phyloP scores from a whole-genome alignment of 768 basidiomycete genomes.

The Kwoniella sp. region DNA sequence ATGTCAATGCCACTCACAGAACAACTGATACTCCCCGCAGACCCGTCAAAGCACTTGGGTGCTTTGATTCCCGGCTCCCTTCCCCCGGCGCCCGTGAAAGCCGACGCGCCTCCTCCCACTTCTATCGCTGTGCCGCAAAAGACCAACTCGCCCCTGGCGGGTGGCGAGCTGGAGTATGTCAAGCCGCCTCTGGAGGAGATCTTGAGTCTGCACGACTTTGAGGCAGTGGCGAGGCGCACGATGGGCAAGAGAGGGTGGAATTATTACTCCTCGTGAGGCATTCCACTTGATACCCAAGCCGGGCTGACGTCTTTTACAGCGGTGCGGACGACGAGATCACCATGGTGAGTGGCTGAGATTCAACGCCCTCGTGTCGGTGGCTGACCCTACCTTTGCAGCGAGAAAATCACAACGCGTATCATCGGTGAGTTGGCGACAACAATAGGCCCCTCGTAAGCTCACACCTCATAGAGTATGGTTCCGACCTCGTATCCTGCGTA shows the following conservation, averaged over 20 bases:
- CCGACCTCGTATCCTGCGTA: constrained; percentile 73
- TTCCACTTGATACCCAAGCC: background rate
- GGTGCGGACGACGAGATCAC: constrained; percentile 76
- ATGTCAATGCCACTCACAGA: background rate
- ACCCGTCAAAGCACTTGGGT: constrained; percentile 40
- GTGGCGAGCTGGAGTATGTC: constrained; percentile 28
- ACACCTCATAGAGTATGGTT: constrained; percentile 68
- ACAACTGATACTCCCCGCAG: constrained; percentile 58
- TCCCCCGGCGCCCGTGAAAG: constrained; percentile 17
- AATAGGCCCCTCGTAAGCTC: no score
- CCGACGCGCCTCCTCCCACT: constrained; percentile 22
- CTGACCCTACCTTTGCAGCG: constrained; percentile 49
- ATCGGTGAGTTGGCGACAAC: constrained; percentile 59
- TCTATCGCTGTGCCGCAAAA: constrained; percentile 21
- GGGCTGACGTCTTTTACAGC: constrained; percentile 11
- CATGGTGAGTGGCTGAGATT: constrained; percentile 55
- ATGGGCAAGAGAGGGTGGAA: constrained; percentile 71
- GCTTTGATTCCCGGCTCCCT: constrained; percentile 30
- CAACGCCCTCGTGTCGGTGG: constrained; percentile 18
- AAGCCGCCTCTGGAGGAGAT: constrained; percentile 54
- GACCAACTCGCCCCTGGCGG: constrained; percentile 47
- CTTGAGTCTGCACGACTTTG: constrained; percentile 74
- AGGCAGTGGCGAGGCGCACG: constrained; percentile 70
- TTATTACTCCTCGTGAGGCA: constrained; percentile 65
- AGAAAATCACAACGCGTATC: constrained; percentile 87